Base-by-base conservation (phyloP, 2,329 filamentous ascomycete species). In the Sarocladium brachiariae region DNA sequence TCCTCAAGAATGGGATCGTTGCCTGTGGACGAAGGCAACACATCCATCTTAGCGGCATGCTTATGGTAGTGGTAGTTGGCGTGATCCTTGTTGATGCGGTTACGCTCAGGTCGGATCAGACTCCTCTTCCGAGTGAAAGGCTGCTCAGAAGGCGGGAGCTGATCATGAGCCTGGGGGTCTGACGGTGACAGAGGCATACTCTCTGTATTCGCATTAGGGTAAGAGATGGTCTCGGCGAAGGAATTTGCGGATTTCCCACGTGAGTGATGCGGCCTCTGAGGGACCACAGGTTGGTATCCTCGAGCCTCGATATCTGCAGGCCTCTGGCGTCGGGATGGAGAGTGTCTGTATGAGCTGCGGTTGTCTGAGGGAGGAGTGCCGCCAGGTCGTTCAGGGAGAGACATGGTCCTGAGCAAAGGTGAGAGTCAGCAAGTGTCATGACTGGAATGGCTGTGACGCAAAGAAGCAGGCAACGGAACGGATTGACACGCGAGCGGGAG, bases 41-140 rank as follows among this genome's bases (percentile, higher is more conserved):
- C 86, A 51, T 85, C 78, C 90, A 99, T 96, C 56, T 92, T 87
- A 60, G 90, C 87, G 9, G 95, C 90, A 79, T 96, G 91, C 65
- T 95, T 87, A 58, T 89, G 84, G 69, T 99, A 99, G 70, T 96
- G 81, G 64, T 96, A 99, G 66, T 97, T 95, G 13, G 91, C 90
- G 65, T 97, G 90, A 59, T 91, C 87, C 56, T 78, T 83, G 59
- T 91, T 87, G 58, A 95, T 89, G 58, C 87, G 82, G 61, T 86
- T 86, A 57, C 93, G 82, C 70, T 99, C 93, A 1, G 93, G 93
- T 54, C 87, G 80, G 63, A 99, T 84, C 56, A 99, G 74, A 66
- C 89, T 96, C 65, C 87, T 83, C 70, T 97, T 97, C 59, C 91
- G 83, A 54, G 70, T 63, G 53, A 80, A 65, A 34, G 67, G 63